Percentiles rank a stretch among this genome's conserved stretches.
These are phyloP conservation scores for Tylopilus balloui DNA, from an alignment of 768 basidiomycete species.

Conservation along the genomic window DNA sequence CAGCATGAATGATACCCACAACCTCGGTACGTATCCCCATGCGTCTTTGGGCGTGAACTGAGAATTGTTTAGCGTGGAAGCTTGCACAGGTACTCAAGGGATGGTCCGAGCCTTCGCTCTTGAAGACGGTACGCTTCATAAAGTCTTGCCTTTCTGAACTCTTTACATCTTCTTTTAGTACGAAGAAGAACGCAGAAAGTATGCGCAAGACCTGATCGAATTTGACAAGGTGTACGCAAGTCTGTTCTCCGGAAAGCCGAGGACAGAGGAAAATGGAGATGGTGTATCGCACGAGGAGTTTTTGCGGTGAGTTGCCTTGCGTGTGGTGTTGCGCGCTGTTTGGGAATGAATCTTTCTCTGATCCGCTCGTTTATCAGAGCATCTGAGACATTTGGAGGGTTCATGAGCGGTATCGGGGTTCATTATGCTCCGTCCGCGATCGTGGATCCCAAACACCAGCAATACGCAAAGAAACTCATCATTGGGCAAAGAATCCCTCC, in stretches of 20 bases:
- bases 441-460: slow-evolving; percentile 30
- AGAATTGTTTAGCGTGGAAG: neutral
- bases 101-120: neutral
- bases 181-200: neutral
- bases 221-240: neutral
- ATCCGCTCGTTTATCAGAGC: slow-evolving; percentile 24
- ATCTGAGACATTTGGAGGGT: slow-evolving; percentile 34
- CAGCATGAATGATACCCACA: neutral
- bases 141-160: neutral
- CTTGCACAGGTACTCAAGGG: neutral
- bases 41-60: neutral
- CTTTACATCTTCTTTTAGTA: neutral
- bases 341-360: slow-evolving; percentile 2
- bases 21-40: neutral
- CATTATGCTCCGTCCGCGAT: slow-evolving; percentile 37
- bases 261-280: neutral
- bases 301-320: neutral
- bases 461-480: slow-evolving; percentile 28
- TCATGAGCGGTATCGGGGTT: slow-evolving; percentile 36
- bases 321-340: neutral
- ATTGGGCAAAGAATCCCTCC: slow-evolving; percentile 39
- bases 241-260: neutral
- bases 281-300: neutral
- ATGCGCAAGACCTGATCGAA: neutral
- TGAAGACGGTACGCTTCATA: neutral